phyloP scores from a whole-genome alignment of 2,329 filamentous ascomycete genomes.

The Arthrinium puccinioides region DNA sequence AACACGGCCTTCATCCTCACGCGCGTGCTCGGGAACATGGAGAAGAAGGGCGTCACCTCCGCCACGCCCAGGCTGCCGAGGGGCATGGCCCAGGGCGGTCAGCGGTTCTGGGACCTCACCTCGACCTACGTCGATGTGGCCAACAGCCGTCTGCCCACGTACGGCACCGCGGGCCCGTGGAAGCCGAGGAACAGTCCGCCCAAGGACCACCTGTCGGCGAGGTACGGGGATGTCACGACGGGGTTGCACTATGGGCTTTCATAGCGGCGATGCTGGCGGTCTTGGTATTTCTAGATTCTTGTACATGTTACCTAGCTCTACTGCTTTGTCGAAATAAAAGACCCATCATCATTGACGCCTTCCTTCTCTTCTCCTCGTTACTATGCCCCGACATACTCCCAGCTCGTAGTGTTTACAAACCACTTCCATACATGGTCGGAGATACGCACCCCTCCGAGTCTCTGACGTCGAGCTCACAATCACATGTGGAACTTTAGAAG shows the following conservation, averaged over 20 bases:
- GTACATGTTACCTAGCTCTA: too few species aligned
- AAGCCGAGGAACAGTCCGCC: slow-evolving; percentile 15
- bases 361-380: too few species aligned
- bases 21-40: slow-evolving; percentile 44
- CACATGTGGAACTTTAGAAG: too few species aligned
- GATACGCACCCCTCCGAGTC: too few species aligned
- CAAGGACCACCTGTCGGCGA: slow-evolving; percentile 12
- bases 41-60: slow-evolving; percentile 28
- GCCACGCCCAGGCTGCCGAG: slow-evolving; percentile 34
- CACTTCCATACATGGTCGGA: too few species aligned
- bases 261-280: too few species aligned
- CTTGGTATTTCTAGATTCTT: too few species aligned
- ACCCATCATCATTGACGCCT: too few species aligned
- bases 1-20: slow-evolving; percentile 39
- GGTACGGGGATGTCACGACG: slow-evolving; percentile 13
- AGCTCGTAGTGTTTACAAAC: too few species aligned
- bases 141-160: slow-evolving; percentile 29
- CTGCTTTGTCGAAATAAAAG: too few species aligned
- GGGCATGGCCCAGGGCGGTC: neutral
- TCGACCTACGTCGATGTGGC: slow-evolving; percentile 31
- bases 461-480: too few species aligned
- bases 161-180: slow-evolving; percentile 16
- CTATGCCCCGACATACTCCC: too few species aligned
- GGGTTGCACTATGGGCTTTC: slow-evolving; percentile 13
- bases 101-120: slow-evolving; percentile 26